Evolutionary conservation across 495 filamentous ascomycete species (phyloP), one percentile per base, ranked within the genome.

Genomic region (Melanomma pulvis-pyrius): DNA sequence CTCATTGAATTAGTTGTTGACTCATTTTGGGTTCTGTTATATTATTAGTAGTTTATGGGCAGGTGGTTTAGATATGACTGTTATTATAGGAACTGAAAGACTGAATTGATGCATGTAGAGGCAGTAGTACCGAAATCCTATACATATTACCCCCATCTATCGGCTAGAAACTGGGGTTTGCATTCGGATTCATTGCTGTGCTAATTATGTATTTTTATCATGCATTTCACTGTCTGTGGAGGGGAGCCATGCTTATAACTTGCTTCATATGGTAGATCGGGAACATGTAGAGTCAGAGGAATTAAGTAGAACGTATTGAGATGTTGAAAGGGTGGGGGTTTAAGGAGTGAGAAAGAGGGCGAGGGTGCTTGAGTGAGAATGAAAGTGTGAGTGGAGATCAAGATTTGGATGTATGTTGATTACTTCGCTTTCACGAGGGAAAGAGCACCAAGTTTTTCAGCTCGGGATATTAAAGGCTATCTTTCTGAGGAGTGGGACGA

Each of bases 101-200:
- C n/a, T n/a, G n/a, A n/a, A n/a, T n/a, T n/a, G n/a, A n/a, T n/a
- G n/a, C n/a, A n/a, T n/a, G 30, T 34, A 34, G 30, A 4, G 30
- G 30, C 12, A 12, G 30, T 12, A 34, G 30, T 12, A 34, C 30
- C 4, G 30, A 34, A 12, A 34, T 34, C 30, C 30, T 12, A 34
- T 34, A 34, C 30, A 34, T 12, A 34, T 12, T 12, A 4, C 60
- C 65, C 2, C 69, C 69, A 6, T 69, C 65, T 24, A 30, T 63
- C 1, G 65, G 69, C 19, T 65, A 72, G 52, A 65, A 72, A 34
- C 53, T 72, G 30, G 69, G 69, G 13, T 58, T 72, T 12, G 68
- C 68, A 54, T 72, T 72, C 41, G 69, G 60, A 24, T 72, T 72
- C 52, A 59, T 72, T 39, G 65, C 65, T 72, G 59, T 12, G 50